These are phyloP conservation scores for Camillea tinctor DNA, from an alignment of 2,329 filamentous ascomycete species.

Conservation along the genomic window DNA sequence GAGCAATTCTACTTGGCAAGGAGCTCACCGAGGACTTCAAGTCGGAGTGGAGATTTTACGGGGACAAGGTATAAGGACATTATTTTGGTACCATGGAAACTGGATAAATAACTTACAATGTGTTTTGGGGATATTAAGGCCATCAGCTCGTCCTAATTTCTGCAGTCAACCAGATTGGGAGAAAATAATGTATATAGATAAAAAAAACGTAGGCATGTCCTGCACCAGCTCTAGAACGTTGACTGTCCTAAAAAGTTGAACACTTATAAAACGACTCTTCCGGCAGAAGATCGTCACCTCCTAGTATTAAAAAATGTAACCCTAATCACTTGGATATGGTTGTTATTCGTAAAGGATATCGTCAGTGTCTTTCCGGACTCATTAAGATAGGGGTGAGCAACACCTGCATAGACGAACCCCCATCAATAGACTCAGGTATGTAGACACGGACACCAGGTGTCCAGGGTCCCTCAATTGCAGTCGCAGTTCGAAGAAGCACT, in stretches of 20 bases:
- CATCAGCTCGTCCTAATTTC: too few species aligned
- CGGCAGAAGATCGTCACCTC: background rate
- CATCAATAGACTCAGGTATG: slow-evolving; percentile 33
- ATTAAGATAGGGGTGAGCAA: slow-evolving; percentile 39
- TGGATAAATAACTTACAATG: too few species aligned
- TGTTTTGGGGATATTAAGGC: too few species aligned
- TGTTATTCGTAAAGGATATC: slow-evolving; percentile 41
- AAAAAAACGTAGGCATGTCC: too few species aligned
- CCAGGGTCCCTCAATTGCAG: slow-evolving; percentile 37
- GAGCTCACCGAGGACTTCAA: slow-evolving; percentile 44
- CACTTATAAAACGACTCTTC: background rate
- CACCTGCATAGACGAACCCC: slow-evolving; percentile 38
- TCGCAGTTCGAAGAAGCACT: slow-evolving; percentile 28
- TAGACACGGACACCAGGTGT: slow-evolving; percentile 36
- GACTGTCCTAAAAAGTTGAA: too few species aligned
- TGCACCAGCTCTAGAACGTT: too few species aligned
- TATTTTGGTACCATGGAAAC: too few species aligned
- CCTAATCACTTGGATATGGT: slow-evolving; percentile 37
- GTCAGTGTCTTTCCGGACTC: slow-evolving; percentile 35
- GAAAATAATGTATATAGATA: too few species aligned
- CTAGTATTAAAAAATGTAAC: slow-evolving; percentile 25
- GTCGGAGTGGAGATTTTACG: slow-evolving; percentile 51
- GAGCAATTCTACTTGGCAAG: slow-evolving; percentile 45
- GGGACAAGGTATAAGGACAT: slow-evolving; percentile 5
- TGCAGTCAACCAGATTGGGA: too few species aligned